Conservation (phyloP, 306 rosid species). For the Abrus pulchellus region DNA sequence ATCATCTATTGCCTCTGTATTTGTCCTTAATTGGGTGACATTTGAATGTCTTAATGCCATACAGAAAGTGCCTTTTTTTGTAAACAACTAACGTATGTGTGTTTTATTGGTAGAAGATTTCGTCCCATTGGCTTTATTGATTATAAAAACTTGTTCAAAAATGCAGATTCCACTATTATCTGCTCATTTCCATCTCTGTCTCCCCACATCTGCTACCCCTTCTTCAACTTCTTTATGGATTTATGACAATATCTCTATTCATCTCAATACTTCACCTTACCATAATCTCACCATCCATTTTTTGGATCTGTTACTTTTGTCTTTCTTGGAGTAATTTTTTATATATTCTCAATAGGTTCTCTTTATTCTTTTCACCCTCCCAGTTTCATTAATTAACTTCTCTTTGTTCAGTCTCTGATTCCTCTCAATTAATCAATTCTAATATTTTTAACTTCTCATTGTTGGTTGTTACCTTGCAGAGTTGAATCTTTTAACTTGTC, state of each 20-base stretch:
- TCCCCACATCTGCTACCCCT: background rate
- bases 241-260: slow-evolving; percentile 11
- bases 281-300: background rate
- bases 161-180: background rate
- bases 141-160: background rate
- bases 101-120: background rate
- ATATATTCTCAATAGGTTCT: slow-evolving; percentile 2
- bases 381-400: background rate
- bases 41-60: background rate
- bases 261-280: slow-evolving; percentile 7
- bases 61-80: background rate
- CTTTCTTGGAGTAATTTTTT: background rate
- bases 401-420: slow-evolving; percentile 35
- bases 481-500: slow-evolving; percentile 29
- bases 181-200: slow-evolving; percentile 6
- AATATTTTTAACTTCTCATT: background rate
- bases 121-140: background rate
- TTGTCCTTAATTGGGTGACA: slow-evolving; percentile 17
- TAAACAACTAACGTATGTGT: background rate
- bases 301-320: background rate
- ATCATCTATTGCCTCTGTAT: background rate
- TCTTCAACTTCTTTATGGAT: background rate
- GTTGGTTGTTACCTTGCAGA: slow-evolving; percentile 14
- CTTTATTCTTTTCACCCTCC: background rate
- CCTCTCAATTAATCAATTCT: slow-evolving; percentile 13